A percentile compares a stretch with the other conserved stretches of the same genome.
Conservation (phyloP, 495 filamentous ascomycete species). For the Terfezia boudieri region DNA sequence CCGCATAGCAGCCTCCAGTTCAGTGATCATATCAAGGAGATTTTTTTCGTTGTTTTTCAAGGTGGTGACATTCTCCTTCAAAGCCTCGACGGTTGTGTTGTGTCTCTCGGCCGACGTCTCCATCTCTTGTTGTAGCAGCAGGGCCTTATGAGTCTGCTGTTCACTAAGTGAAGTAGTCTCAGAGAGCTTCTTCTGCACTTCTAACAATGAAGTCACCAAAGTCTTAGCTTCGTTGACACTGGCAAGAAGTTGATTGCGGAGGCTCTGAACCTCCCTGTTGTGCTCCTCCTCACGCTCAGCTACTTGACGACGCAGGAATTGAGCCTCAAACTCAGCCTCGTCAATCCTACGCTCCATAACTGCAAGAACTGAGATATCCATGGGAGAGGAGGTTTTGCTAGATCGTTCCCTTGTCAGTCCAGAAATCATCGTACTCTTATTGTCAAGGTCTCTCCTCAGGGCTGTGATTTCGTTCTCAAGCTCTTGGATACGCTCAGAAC, state of each 20-base stretch:
- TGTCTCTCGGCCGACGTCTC: slow-evolving; percentile 55
- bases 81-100: slow-evolving; percentile 39
- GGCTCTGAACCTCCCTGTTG: slow-evolving; percentile 38
- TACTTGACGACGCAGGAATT: slow-evolving; percentile 48
- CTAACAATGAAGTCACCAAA: background rate
- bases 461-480: slow-evolving; percentile 66
- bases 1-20: slow-evolving; percentile 39
- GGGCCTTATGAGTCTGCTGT: slow-evolving; percentile 19
- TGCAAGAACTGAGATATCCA: slow-evolving; percentile 84
- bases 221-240: slow-evolving; percentile 10
- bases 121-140: slow-evolving; percentile 49
- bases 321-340: slow-evolving; percentile 62
- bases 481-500: slow-evolving; percentile 72
- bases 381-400: slow-evolving; percentile 55
- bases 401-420: slow-evolving; percentile 81
- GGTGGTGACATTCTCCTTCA: slow-evolving; percentile 40
- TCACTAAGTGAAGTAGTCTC: slow-evolving; percentile 10
- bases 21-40: slow-evolving; percentile 44
- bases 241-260: slow-evolving; percentile 36
- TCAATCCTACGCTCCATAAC: slow-evolving; percentile 69
- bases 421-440: slow-evolving; percentile 80
- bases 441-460: slow-evolving; percentile 87
- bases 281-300: slow-evolving; percentile 52
- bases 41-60: slow-evolving; percentile 52
- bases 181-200: slow-evolving; percentile 2